phyloP scores from a whole-genome alignment of 2,329 filamentous ascomycete genomes.

The Ustulina deusta region DNA sequence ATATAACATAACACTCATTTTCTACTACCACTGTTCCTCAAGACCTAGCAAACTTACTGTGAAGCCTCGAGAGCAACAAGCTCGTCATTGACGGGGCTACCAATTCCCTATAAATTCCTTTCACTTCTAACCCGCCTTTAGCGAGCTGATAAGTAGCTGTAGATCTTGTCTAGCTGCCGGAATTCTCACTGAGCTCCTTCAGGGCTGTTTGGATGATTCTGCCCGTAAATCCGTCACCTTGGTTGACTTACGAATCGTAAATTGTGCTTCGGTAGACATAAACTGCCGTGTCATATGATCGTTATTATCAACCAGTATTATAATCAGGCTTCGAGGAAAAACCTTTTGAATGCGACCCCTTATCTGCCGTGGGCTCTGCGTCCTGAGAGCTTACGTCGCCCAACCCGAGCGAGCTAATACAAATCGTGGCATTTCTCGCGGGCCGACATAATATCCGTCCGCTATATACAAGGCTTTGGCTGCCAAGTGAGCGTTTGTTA shows the following conservation, averaged over 20 bases:
- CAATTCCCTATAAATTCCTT: background rate
- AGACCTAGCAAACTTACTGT: too few species aligned
- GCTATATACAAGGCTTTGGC: conserved; percentile 23
- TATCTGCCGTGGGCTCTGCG: conserved; percentile 19
- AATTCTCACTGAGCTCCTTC: background rate
- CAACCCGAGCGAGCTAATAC: conserved; percentile 9
- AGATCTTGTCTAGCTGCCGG: too few species aligned
- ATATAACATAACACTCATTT: too few species aligned
- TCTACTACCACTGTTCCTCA: too few species aligned
- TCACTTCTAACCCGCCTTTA: too few species aligned
- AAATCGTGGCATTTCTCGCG: conserved; percentile 16
- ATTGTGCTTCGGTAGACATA: background rate
- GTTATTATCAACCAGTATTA: conserved; percentile 1
- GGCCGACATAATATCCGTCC: conserved; percentile 33
- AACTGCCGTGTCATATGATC: conserved; percentile 24
- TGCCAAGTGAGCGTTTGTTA: conserved; percentile 30
- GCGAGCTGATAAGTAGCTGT: background rate
- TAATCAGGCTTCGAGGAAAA: background rate
- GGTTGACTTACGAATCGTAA: background rate
- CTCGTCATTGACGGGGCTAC: background rate
- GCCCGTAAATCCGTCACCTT: background rate
- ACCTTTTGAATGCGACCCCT: background rate
- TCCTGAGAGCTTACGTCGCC: conserved; percentile 7
- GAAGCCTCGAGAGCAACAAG: background rate
- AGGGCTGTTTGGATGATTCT: background rate